Conservation (phyloP, 2,329 filamentous ascomycete genomes). For the Beauveria varroae region DNA sequence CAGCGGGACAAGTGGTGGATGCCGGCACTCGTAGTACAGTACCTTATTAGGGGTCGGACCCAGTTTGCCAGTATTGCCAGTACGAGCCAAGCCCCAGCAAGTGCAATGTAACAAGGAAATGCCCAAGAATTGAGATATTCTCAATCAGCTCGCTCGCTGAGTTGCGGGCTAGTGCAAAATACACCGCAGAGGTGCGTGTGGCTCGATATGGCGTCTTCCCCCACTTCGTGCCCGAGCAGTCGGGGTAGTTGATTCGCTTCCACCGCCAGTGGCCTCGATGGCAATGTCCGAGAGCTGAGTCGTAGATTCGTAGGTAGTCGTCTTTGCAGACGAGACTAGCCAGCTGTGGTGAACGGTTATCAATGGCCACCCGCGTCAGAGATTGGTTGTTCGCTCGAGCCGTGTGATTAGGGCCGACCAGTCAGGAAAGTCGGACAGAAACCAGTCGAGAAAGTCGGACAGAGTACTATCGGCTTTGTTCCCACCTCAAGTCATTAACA, state of each 20-base stretch:
- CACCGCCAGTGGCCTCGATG: background rate
- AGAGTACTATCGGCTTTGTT: background rate
- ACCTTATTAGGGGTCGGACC: background rate
- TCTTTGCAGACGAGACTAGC: background rate
- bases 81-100: background rate
- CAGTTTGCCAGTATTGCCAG: background rate
- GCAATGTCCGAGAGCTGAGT: conserved; percentile 3
- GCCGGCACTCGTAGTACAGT: background rate
- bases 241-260: background rate
- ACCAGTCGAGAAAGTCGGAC: background rate
- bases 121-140: background rate
- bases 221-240: background rate
- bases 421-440: background rate
- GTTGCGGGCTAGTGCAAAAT: background rate
- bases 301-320: background rate
- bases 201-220: conserved; percentile 4
- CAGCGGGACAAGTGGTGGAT: background rate
- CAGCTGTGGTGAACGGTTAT: background rate
- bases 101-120: background rate
- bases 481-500: background rate
- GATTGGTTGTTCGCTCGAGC: background rate
- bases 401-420: background rate
- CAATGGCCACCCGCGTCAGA: background rate
- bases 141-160: background rate
- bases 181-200: background rate